These are phyloP conservation scores for Cymbopogon citratus DNA, from an alignment of 176 grass and related monocot species.

Conservation along the genomic window DNA sequence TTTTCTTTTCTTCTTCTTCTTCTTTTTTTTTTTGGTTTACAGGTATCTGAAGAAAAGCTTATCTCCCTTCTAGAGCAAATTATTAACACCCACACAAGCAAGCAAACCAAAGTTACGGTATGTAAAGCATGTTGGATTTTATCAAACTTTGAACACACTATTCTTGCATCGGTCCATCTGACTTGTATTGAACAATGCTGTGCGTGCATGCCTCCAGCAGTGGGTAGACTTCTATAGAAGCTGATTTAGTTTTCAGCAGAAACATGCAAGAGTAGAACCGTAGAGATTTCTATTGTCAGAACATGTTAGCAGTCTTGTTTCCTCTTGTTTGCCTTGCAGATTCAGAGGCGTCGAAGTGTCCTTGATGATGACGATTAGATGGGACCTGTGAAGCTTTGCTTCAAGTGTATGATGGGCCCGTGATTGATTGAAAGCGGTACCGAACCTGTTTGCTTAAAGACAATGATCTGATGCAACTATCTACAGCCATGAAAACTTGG, in stretches of 20 bases:
- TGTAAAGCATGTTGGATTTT: slow-evolving; percentile 18
- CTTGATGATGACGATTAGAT: slow-evolving; percentile 72
- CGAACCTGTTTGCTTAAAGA: background rate
- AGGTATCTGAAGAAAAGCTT: slow-evolving; percentile 89
- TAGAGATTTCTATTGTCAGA: too few species aligned
- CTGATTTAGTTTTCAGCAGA: too few species aligned
- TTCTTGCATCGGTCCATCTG: background rate
- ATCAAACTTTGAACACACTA: background rate
- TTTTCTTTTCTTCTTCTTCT: too few species aligned
- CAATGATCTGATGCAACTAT: background rate
- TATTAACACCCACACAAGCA: slow-evolving; percentile 75
- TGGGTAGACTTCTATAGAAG: background rate
- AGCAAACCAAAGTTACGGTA: slow-evolving; percentile 89
- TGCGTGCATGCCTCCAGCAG: background rate
- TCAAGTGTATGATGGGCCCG: background rate
- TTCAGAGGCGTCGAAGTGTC: slow-evolving; percentile 73
- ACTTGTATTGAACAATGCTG: background rate
- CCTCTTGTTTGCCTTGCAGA: slow-evolving; percentile 38
- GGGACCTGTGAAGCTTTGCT: background rate
- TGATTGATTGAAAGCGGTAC: background rate
- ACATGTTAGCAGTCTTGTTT: background rate
- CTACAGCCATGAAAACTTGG: background rate
- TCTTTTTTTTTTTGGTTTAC: slow-evolving; percentile 25
- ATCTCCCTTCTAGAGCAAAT: slow-evolving; percentile 88
- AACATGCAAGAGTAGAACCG: too few species aligned